Percentiles rank a stretch among this genome's conserved stretches.
phyloP scores from a whole-genome alignment of 2,329 filamentous ascomycete species.

The Clarireedia monteithiana region DNA sequence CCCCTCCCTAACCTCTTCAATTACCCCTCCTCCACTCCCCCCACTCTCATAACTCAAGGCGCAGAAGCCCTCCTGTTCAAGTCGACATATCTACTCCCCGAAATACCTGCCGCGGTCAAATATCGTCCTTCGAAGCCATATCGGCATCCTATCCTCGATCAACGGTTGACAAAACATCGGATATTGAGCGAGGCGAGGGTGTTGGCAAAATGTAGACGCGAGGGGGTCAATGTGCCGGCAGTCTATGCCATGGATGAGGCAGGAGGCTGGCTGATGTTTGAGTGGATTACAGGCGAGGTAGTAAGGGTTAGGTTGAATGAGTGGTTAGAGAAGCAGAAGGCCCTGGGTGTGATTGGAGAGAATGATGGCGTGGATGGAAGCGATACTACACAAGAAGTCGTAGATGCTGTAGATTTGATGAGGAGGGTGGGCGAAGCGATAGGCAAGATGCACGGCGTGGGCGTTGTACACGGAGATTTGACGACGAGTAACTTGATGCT shows the following conservation, averaged over 20 bases:
- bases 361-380: slow-evolving; percentile 35
- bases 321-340: slow-evolving; percentile 45
- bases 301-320: slow-evolving; percentile 63
- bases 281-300: slow-evolving; percentile 72
- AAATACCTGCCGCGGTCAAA: slow-evolving; percentile 72
- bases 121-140: slow-evolving; percentile 87
- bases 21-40: slow-evolving; percentile 50
- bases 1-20: slow-evolving; percentile 23
- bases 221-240: slow-evolving; percentile 75
- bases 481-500: slow-evolving; percentile 98
- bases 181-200: slow-evolving; percentile 86
- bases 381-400: slow-evolving; percentile 33
- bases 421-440: slow-evolving; percentile 62
- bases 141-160: slow-evolving; percentile 83
- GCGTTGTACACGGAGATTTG: slow-evolving; percentile 88
- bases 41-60: slow-evolving; percentile 78
- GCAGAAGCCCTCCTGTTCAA: slow-evolving; percentile 93
- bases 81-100: slow-evolving; percentile 66
- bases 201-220: slow-evolving; percentile 66
- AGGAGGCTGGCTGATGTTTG: slow-evolving; percentile 69
- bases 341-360: slow-evolving; percentile 14
- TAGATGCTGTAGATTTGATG: slow-evolving; percentile 55
- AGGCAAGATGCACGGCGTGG: slow-evolving; percentile 70
- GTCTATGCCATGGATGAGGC: slow-evolving; percentile 61
- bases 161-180: slow-evolving; percentile 75